Conservation (phyloP, 2,329 filamentous ascomycete genomes). For the Hymenoscyphus repandus region DNA sequence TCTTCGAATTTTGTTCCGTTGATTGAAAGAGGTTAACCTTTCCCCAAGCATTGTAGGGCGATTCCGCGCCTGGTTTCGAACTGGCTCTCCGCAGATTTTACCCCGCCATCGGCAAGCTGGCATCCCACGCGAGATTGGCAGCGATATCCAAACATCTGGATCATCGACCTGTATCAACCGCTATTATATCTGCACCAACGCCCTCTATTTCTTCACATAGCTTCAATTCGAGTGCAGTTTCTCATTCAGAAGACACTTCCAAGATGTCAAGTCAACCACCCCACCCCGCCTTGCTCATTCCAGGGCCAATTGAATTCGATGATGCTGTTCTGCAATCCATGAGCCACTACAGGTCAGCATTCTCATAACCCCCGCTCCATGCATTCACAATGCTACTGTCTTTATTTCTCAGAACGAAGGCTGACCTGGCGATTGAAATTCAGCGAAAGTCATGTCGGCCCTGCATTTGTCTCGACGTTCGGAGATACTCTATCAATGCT, state of each 20-base stretch:
- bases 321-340: conserved; percentile 94
- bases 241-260: conserved; percentile 11
- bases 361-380: not conserved
- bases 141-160: conserved; percentile 35
- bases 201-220: conserved; percentile 9
- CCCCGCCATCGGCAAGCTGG: conserved; percentile 24
- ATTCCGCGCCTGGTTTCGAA: not conserved
- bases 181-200: conserved; percentile 22
- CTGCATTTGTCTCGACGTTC: conserved; percentile 83
- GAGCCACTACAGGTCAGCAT: conserved; percentile 78
- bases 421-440: conserved; percentile 9
- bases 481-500: conserved; percentile 84
- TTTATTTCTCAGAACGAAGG: not conserved
- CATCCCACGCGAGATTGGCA: conserved; percentile 30
- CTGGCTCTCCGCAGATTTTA: not conserved
- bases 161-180: conserved; percentile 29
- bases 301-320: conserved; percentile 96
- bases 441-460: conserved; percentile 90
- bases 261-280: conserved; percentile 57
- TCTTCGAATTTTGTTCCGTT: no score
- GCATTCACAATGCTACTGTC: not conserved
- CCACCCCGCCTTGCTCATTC: conserved; percentile 79
- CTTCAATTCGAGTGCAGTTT: conserved; percentile 16
- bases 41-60: not conserved
- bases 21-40: no score